These are phyloP conservation scores for Arxiozyma slooffiae DNA, from an alignment of 1,139 yeast species.

Conservation along the genomic window DNA sequence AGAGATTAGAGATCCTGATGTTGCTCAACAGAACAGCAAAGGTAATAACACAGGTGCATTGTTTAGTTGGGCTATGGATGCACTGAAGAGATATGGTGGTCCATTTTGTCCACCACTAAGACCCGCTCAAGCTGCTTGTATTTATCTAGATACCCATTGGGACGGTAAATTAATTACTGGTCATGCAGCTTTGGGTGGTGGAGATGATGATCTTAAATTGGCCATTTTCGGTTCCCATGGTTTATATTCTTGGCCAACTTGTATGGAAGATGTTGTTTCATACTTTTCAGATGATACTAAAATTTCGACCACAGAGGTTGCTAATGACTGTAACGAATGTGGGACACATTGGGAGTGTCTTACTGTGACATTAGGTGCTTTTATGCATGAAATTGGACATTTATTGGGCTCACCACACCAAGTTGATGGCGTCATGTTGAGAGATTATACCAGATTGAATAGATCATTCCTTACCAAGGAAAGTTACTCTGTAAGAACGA, in stretches of 20 bases:
- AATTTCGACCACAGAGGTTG: slow-evolving; percentile 59
- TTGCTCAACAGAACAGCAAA: slow-evolving; percentile 75
- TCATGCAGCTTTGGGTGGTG: slow-evolving; percentile 95
- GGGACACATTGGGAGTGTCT: slow-evolving; percentile 87
- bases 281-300: slow-evolving; percentile 63
- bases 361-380: slow-evolving; percentile 83
- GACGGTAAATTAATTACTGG: slow-evolving; percentile 60
- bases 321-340: slow-evolving; percentile 78
- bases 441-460: slow-evolving; percentile 75
- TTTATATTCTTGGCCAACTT: slow-evolving; percentile 77
- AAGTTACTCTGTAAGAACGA: slow-evolving; percentile 45
- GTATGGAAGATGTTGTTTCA: slow-evolving; percentile 58
- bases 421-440: slow-evolving; percentile 77
- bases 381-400: slow-evolving; percentile 93
- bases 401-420: slow-evolving; percentile 87
- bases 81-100: slow-evolving; percentile 46
- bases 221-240: slow-evolving; percentile 96
- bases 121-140: slow-evolving; percentile 72
- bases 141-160: slow-evolving; percentile 79
- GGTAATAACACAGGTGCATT: slow-evolving; percentile 70
- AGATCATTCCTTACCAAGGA: slow-evolving; percentile 76
- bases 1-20: slow-evolving; percentile 65
- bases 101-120: slow-evolving; percentile 40
- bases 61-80: slow-evolving; percentile 70
- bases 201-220: slow-evolving; percentile 53